Evolutionary conservation across 805 yeast species (phyloP).

Genomic region (Hanseniaspora meyeri): DNA sequence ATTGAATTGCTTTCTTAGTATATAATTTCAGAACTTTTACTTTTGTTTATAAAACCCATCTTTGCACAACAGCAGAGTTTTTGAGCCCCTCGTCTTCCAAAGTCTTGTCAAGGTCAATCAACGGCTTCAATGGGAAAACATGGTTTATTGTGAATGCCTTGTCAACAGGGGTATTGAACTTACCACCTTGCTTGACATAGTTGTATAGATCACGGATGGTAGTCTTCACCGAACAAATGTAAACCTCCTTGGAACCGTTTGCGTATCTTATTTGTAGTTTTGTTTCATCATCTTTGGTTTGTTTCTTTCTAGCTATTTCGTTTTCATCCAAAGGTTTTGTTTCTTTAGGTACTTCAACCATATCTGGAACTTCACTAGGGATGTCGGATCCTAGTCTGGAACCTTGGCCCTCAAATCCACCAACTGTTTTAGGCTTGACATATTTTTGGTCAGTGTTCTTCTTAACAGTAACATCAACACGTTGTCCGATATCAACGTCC

Average conservation of each 20-base stretch:
- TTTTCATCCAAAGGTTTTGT: conserved; percentile 15
- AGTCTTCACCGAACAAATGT: conserved; percentile 51
- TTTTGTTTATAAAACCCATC: conserved; percentile 40
- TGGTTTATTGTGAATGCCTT: conserved; percentile 57
- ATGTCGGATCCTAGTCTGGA: conserved; percentile 81
- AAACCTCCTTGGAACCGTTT: conserved; percentile 58
- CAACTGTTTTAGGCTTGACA: conserved; percentile 51
- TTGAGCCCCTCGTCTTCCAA: conserved; percentile 65
- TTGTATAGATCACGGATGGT: conserved; percentile 56
- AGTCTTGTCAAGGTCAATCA: conserved; percentile 44
- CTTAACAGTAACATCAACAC: conserved; percentile 80
- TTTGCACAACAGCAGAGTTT: conserved; percentile 81
- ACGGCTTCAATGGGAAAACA: conserved; percentile 69
- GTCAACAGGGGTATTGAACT: conserved; percentile 29
- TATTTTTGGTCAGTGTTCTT: conserved; percentile 73
- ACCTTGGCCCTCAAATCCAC: conserved; percentile 70
- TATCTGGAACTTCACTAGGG: conserved; percentile 44
- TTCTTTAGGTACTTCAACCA: conserved; percentile 1
- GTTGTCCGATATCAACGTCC: conserved; percentile 79
- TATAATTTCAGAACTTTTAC: conserved; percentile 12
- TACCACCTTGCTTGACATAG: conserved; percentile 36
- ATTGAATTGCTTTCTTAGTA: conserved; percentile 28
- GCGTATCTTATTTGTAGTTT: conserved; percentile 74
- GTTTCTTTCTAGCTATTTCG: conserved; percentile 19
- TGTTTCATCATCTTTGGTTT: conserved; percentile 45